Percentiles rank a stretch among this genome's conserved stretches.
phyloP scores from a whole-genome alignment of 306 rosid species.

The Cucurbita pepo region DNA sequence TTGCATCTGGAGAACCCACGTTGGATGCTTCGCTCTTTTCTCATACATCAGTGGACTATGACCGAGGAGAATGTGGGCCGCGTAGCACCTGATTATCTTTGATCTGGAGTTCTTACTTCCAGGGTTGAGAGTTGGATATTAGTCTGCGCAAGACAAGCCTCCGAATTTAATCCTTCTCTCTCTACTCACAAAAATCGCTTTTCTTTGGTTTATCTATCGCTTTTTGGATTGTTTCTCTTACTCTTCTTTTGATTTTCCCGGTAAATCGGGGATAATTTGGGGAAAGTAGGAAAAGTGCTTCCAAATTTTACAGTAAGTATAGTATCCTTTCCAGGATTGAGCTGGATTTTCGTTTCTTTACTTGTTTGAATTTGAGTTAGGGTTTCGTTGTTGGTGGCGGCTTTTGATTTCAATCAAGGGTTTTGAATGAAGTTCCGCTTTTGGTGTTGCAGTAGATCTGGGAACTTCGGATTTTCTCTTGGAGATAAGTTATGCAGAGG shows the following conservation, averaged over 20 bases:
- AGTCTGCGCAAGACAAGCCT: neutral
- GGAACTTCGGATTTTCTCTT: conserved; percentile 8
- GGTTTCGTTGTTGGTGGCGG: conserved; percentile 3
- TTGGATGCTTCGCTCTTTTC: neutral
- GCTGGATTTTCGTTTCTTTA: neutral
- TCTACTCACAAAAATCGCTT: neutral
- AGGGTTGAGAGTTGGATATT: neutral
- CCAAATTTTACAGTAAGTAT: neutral
- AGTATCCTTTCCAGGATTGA: neutral
- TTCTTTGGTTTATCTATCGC: neutral
- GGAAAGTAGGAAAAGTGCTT: neutral
- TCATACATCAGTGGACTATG: neutral
- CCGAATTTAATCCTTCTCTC: neutral
- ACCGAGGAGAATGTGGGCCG: neutral
- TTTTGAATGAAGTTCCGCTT: neutral
- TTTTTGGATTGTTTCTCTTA: neutral
- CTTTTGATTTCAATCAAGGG: neutral
- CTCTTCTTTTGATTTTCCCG: neutral
- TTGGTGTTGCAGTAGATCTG: conserved; percentile 35
- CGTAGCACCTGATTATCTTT: neutral
- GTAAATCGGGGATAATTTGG: neutral
- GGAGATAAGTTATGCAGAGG: conserved; percentile 41
- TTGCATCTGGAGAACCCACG: neutral
- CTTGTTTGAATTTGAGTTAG: neutral
- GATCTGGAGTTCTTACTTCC: neutral